Evolutionary conservation across 164 flowering plant species (phyloP).

Genomic region (Litsea cubeba): DNA sequence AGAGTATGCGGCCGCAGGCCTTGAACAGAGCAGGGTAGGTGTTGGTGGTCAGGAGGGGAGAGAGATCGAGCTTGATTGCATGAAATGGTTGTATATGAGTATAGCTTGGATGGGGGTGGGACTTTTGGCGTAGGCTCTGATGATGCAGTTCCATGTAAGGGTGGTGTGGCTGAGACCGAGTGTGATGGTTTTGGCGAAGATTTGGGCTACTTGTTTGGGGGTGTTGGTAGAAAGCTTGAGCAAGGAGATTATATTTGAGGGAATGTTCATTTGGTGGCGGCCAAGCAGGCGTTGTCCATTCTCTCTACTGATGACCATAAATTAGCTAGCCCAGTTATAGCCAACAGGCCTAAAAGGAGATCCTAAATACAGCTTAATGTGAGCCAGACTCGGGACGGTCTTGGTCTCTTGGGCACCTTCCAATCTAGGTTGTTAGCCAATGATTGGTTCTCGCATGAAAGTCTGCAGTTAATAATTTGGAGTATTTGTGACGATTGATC

Average conservation of each 20-base stretch:
- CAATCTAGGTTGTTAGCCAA: too few relatives aligned
- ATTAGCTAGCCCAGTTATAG: too few relatives aligned
- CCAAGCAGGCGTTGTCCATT: too few relatives aligned
- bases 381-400: too few relatives aligned
- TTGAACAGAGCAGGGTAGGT: constrained; percentile 26
- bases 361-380: too few relatives aligned
- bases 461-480: too few relatives aligned
- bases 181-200: constrained; percentile 26
- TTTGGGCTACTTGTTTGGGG: constrained; percentile 12
- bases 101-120: constrained; percentile 25
- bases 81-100: constrained; percentile 24
- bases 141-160: constrained; percentile 25
- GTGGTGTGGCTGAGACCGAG: constrained; percentile 20
- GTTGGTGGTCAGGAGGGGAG: constrained; percentile 22
- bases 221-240: constrained; percentile 12
- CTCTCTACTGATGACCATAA: too few relatives aligned
- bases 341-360: too few relatives aligned
- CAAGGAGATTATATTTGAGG: background rate
- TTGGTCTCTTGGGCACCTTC: too few relatives aligned
- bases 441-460: too few relatives aligned
- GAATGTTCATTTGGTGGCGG: background rate
- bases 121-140: constrained; percentile 30
- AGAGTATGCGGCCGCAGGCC: constrained; percentile 20
- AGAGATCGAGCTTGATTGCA: constrained; percentile 9
- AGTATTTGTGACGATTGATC: too few relatives aligned